Conservation (phyloP, 2,329 filamentous ascomycete genomes). For the Xylariaceae sp. region DNA sequence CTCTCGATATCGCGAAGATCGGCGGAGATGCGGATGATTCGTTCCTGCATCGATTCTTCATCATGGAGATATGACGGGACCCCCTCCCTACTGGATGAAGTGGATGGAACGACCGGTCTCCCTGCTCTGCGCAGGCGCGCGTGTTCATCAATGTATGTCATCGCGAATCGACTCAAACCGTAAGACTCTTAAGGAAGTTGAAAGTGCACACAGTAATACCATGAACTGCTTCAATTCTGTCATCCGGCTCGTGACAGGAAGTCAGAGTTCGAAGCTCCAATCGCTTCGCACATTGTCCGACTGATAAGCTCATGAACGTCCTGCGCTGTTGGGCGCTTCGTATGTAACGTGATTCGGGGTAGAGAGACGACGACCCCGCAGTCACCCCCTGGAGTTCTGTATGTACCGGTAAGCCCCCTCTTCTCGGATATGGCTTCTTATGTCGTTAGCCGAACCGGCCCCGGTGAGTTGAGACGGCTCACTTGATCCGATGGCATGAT, state of each 20-base stretch:
- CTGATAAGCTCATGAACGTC: neutral
- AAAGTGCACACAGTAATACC: too few relatives aligned
- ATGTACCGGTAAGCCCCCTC: too few relatives aligned
- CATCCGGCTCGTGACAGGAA: neutral
- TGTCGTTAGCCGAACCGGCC: neutral
- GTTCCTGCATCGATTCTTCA: constrained; percentile 30
- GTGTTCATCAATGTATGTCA: too few relatives aligned
- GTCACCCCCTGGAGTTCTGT: too few relatives aligned
- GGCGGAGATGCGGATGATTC: constrained; percentile 39
- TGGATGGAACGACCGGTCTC: neutral
- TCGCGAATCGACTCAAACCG: too few relatives aligned
- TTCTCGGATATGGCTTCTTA: neutral
- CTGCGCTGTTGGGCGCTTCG: too few relatives aligned
- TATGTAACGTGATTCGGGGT: too few relatives aligned
- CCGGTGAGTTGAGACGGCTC: neutral
- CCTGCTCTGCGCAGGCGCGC: constrained; percentile 1
- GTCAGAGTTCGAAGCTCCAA: neutral
- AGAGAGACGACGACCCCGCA: neutral
- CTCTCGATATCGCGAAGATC: constrained; percentile 44
- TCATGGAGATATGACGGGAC: neutral
- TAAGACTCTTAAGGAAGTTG: too few relatives aligned
- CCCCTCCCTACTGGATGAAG: neutral
- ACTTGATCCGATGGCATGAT: too few relatives aligned
- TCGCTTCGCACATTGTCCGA: neutral
- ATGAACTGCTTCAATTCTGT: neutral